These are phyloP conservation scores for Zygosaccharomyces kombuchaensis DNA, from an alignment of 805 yeast species.

Conservation along the genomic window DNA sequence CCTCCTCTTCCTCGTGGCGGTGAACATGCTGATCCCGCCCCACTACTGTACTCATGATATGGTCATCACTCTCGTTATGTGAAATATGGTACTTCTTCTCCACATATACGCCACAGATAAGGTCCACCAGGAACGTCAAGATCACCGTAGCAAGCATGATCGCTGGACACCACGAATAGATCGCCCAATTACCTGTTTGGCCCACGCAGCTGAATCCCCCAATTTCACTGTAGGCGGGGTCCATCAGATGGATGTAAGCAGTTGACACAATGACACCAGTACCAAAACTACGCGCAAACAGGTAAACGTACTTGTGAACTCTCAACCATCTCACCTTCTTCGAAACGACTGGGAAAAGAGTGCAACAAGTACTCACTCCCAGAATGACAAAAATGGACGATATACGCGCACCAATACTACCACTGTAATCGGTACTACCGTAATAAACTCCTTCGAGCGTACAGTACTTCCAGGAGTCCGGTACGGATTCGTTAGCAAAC, in stretches of 20 bases:
- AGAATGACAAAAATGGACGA: conserved; percentile 61
- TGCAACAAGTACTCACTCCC: conserved; percentile 43
- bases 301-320: conserved; percentile 38
- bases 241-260: conserved; percentile 63
- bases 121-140: conserved; percentile 40
- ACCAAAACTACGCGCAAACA: conserved; percentile 49
- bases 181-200: conserved; percentile 41
- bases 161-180: conserved; percentile 46
- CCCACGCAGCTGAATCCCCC: conserved; percentile 38
- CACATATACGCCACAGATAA: conserved; percentile 39
- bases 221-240: conserved; percentile 43
- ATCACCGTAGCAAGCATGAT: conserved; percentile 40
- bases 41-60: conserved; percentile 16
- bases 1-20: background rate
- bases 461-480: conserved; percentile 41
- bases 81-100: conserved; percentile 34
- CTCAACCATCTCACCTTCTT: conserved; percentile 38
- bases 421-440: conserved; percentile 41
- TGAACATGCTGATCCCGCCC: conserved; percentile 3
- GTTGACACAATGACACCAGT: conserved; percentile 76
- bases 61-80: conserved; percentile 26
- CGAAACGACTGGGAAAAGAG: conserved; percentile 44
- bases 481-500: conserved; percentile 26
- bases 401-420: conserved; percentile 44
- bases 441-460: conserved; percentile 40